Conservation (phyloP, 169 alveolate genomes). For the Plasmodium knowlesi region DNA sequence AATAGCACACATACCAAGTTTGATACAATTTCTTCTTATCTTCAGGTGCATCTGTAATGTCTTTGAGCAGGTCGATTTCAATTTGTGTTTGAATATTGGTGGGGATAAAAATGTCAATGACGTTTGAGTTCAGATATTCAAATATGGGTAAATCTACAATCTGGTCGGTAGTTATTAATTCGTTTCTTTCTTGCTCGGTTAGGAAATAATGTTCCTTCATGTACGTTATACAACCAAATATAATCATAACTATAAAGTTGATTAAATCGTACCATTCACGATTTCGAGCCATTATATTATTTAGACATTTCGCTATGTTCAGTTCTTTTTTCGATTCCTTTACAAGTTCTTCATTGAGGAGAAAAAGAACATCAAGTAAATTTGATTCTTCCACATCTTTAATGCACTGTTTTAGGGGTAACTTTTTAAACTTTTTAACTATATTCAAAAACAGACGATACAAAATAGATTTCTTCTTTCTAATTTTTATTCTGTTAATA, state of each 20-base stretch:
- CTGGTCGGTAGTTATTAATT: neutral
- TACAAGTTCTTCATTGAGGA: slow-evolving; percentile 63
- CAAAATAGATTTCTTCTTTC: slow-evolving; percentile 14
- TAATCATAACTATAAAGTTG: neutral
- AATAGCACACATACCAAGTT: slow-evolving; percentile 52
- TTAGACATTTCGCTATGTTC: slow-evolving; percentile 55
- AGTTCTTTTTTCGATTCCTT: slow-evolving; percentile 62
- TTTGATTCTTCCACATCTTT: slow-evolving; percentile 49
- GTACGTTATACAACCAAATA: slow-evolving; percentile 46
- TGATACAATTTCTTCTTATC: neutral
- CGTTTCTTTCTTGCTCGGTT: slow-evolving; percentile 25
- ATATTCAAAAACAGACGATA: slow-evolving; percentile 52
- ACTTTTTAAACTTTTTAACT: slow-evolving; percentile 22
- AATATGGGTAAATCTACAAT: slow-evolving; percentile 69
- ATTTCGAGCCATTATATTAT: slow-evolving; percentile 50
- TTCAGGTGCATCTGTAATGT: slow-evolving; percentile 11
- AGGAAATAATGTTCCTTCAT: slow-evolving; percentile 57
- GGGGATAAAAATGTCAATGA: slow-evolving; percentile 42
- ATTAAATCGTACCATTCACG: slow-evolving; percentile 47
- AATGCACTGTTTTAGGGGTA: slow-evolving; percentile 48
- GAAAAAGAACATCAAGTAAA: slow-evolving; percentile 30
- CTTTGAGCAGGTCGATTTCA: slow-evolving; percentile 38
- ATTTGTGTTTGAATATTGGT: neutral
- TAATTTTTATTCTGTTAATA: slow-evolving; percentile 20
- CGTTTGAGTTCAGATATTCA: slow-evolving; percentile 18